A percentile compares a stretch with the other conserved stretches of the same genome.
Conservation (phyloP, 2,329 filamentous ascomycete genomes). For the Penicillium concentricum region DNA sequence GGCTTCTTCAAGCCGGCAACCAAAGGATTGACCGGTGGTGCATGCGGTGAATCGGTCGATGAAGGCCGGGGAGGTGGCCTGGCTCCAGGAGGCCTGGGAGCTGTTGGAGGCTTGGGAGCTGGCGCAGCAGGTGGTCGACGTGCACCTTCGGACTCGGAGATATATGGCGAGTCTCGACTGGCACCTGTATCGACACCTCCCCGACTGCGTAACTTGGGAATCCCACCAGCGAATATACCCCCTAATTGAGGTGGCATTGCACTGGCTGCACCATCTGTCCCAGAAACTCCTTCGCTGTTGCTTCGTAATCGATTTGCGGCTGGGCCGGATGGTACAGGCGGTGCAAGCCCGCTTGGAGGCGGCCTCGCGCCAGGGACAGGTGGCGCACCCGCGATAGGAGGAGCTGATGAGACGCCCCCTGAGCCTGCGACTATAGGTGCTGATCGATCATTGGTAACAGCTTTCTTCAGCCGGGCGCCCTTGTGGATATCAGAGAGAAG, state of each 20-base stretch:
- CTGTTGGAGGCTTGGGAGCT: slow-evolving; percentile 52
- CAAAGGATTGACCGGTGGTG: slow-evolving; percentile 53
- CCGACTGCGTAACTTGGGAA: slow-evolving; percentile 91
- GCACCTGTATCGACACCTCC: slow-evolving; percentile 77
- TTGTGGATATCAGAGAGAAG: slow-evolving; percentile 85
- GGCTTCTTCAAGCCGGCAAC: slow-evolving; percentile 61
- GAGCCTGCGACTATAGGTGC: slow-evolving; percentile 67
- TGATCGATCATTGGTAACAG: slow-evolving; percentile 88
- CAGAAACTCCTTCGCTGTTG: slow-evolving; percentile 66
- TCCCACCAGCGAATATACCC: slow-evolving; percentile 87
- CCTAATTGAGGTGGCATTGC: slow-evolving; percentile 70
- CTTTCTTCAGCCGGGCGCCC: slow-evolving; percentile 76
- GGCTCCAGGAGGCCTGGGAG: slow-evolving; percentile 57
- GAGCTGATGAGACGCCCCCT: slow-evolving; percentile 56
- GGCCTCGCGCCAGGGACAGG: slow-evolving; percentile 63
- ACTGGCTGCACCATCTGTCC: slow-evolving; percentile 45
- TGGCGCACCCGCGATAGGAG: slow-evolving; percentile 71
- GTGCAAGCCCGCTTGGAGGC: slow-evolving; percentile 26
- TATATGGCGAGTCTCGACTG: slow-evolving; percentile 68
- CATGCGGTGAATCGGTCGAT: slow-evolving; percentile 48
- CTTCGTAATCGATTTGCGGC: slow-evolving; percentile 67
- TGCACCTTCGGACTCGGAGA: slow-evolving; percentile 71
- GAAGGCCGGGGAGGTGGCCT: slow-evolving; percentile 48
- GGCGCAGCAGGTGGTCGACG: slow-evolving; percentile 56
- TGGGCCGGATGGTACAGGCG: slow-evolving; percentile 52